A percentile compares a stretch with the other conserved stretches of the same genome.
These are phyloP conservation scores for Colletotrichum theobromicola DNA, from an alignment of 2,329 filamentous ascomycete species.

Conservation along the genomic window DNA sequence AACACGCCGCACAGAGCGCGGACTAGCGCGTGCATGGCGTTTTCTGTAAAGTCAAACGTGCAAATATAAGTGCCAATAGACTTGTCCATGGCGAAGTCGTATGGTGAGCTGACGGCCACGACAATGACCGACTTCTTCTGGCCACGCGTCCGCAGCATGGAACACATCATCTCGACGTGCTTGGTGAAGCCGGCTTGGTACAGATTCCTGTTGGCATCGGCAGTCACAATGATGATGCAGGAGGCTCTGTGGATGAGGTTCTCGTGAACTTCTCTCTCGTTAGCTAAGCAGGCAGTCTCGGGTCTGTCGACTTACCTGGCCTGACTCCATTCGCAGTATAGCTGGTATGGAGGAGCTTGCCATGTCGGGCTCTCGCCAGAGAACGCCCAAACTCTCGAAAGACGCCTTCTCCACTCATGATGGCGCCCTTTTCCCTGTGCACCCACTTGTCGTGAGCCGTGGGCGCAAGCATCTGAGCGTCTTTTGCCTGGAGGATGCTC, in stretches of 20 bases:
- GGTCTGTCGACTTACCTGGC: conserved; percentile 53
- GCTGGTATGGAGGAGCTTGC: conserved; percentile 89
- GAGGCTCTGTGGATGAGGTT: conserved; percentile 88
- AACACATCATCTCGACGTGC: conserved; percentile 94
- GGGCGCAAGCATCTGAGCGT: conserved; percentile 35
- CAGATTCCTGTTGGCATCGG: conserved; percentile 90
- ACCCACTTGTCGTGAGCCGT: conserved; percentile 59
- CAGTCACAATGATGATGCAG: conserved; percentile 88
- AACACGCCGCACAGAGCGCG: conserved; percentile 83
- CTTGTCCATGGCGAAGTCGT: conserved; percentile 94
- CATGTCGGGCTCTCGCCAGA: conserved; percentile 83
- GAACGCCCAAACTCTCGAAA: conserved; percentile 89
- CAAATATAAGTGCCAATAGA: conserved; percentile 92
- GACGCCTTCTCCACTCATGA: conserved; percentile 92
- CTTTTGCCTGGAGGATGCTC: conserved; percentile 64
- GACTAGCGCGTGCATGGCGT: conserved; percentile 83
- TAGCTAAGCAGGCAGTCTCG: neutral
- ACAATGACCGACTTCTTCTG: conserved; percentile 91
- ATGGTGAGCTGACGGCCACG: conserved; percentile 91
- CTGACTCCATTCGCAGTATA: conserved; percentile 93
- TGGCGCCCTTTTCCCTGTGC: conserved; percentile 63
- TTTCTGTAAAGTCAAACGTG: conserved; percentile 96
- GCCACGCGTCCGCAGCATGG: conserved; percentile 75
- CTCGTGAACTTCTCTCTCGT: conserved; percentile 70
- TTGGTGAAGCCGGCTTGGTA: conserved; percentile 97